These are phyloP conservation scores for Penicillium nucicola DNA, from an alignment of 495 filamentous ascomycete species.

Conservation along the genomic window DNA sequence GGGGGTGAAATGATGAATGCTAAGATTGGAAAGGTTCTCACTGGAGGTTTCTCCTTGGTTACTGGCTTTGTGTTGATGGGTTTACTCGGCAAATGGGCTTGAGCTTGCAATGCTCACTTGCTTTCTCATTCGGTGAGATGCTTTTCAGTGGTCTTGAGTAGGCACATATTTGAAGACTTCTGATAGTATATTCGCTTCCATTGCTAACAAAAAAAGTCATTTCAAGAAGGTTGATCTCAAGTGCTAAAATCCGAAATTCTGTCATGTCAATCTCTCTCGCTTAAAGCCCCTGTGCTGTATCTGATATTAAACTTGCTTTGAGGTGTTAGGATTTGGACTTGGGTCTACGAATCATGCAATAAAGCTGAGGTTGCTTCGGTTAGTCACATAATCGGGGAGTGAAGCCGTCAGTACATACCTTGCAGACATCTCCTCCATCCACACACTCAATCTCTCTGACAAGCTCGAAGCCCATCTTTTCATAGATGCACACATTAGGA, in stretches of 20 bases:
- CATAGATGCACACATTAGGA: constrained; percentile 65
- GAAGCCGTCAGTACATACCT: constrained; percentile 23
- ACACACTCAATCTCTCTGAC: constrained; percentile 60
- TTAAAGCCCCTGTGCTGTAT: too few species aligned
- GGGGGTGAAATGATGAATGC: constrained; percentile 40
- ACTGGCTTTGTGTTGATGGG: constrained; percentile 40
- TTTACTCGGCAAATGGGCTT: constrained; percentile 46
- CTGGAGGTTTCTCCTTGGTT: constrained; percentile 32
- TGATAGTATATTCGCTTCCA: not conserved
- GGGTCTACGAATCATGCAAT: constrained; percentile 24
- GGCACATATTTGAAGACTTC: not conserved
- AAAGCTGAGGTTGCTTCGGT: constrained; percentile 14
- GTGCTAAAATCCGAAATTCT: too few species aligned
- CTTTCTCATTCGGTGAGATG: too few species aligned
- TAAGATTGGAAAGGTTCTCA: constrained; percentile 21
- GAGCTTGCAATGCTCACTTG: not conserved
- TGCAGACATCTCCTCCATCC: constrained; percentile 49
- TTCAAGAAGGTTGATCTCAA: too few species aligned
- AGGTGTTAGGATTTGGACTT: constrained; percentile 12
- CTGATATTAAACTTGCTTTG: not conserved
- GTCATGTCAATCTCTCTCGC: too few species aligned
- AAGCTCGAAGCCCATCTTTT: constrained; percentile 60
- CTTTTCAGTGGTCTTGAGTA: too few species aligned
- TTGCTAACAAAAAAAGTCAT: too few species aligned
- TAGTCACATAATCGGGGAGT: constrained; percentile 1